A percentile compares a stretch with the other conserved stretches of the same genome.
phyloP scores from a whole-genome alignment of 306 rosid species.

The Quercus aquifolioides region DNA sequence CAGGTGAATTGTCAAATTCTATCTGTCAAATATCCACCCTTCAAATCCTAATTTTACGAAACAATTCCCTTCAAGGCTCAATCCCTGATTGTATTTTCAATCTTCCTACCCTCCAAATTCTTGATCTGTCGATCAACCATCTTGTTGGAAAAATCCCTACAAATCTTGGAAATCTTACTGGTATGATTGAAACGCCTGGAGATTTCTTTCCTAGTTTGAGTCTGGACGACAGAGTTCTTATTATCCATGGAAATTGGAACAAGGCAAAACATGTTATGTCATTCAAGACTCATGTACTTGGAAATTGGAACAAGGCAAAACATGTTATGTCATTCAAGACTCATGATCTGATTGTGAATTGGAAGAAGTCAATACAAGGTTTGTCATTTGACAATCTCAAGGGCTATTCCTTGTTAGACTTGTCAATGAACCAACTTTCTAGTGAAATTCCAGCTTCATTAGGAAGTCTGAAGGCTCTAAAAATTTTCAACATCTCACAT shows the following conservation, averaged over 20 bases:
- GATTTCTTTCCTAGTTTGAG: no score
- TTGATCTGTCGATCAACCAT: neutral
- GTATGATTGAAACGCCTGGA: slow-evolving; percentile 17
- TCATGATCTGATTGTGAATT: neutral
- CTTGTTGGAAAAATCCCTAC: slow-evolving; percentile 2
- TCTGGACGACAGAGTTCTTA: no score
- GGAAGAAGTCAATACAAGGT: slow-evolving; percentile 21
- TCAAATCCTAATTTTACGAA: no score
- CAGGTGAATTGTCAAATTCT: no score
- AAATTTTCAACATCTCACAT: slow-evolving; percentile 29
- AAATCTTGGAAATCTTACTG: slow-evolving; percentile 9
- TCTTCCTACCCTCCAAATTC: neutral
- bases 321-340: no score
- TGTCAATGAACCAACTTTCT: slow-evolving; percentile 17
- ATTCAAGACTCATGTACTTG: no score
- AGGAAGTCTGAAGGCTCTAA: slow-evolving; percentile 23
- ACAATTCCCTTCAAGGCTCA: no score
- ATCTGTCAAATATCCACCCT: no score
- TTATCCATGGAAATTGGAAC: no score
- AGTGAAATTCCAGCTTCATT: slow-evolving; percentile 18
- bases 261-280: no score
- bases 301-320: no score
- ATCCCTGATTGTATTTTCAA: no score
- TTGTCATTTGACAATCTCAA: slow-evolving; percentile 11
- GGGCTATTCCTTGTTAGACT: slow-evolving; percentile 24